phyloP scores from a whole-genome alignment of 192 early-diverging fungal species.

The Coemansia furcata region DNA sequence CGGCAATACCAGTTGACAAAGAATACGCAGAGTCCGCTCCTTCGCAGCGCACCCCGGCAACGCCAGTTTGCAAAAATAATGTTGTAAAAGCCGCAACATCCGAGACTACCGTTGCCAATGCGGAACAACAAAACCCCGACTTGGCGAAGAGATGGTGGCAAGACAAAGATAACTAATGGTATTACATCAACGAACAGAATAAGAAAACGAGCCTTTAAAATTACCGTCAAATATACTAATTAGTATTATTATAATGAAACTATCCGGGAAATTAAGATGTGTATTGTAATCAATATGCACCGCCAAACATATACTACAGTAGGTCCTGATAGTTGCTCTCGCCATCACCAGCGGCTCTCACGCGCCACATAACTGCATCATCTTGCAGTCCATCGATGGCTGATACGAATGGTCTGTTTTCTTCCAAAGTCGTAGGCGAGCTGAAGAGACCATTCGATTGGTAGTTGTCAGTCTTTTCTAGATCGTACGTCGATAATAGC shows the following conservation, averaged over 20 bases:
- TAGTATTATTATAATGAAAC: neutral
- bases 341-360: conserved; percentile 8
- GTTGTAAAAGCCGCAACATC: neutral
- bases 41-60: neutral
- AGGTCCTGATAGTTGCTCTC: neutral
- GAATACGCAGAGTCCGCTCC: neutral
- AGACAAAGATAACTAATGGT: neutral
- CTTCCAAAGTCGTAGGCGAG: conserved; percentile 6
- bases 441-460: neutral
- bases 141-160: neutral
- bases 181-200: neutral
- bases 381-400: conserved; percentile 12
- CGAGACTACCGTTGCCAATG: neutral
- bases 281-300: neutral
- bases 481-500: neutral
- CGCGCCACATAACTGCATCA: conserved; percentile 22
- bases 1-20: neutral
- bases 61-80: neutral
- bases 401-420: conserved; percentile 4
- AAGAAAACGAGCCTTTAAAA: neutral
- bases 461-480: neutral
- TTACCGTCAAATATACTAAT: neutral
- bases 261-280: neutral
- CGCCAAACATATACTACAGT: neutral
- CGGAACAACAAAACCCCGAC: neutral